Base-by-base conservation (phyloP, 331 rosid species). In the Phaseolus coccineus region DNA sequence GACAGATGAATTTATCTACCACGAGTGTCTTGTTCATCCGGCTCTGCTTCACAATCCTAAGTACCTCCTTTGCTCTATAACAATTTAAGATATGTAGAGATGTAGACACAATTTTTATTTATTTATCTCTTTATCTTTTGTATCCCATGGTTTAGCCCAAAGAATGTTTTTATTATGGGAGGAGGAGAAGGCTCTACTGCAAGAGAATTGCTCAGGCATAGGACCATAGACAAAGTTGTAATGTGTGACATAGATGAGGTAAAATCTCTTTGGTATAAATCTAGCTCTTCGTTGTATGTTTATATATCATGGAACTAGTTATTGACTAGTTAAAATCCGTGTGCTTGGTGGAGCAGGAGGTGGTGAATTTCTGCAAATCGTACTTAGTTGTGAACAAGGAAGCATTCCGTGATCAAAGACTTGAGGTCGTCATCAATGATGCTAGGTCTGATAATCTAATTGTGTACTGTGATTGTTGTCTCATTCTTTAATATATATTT, bases 151-250 rank as follows among this genome's bases (percentile, higher is more conserved):
- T 65, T 51, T 73, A 94, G 98, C 75, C 97, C 98, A 70, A 90
- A 81, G 79, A 85, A 78, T 74, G 91, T 87, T 64, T 94, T 94
- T 52, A 92, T 94, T 74, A 94, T 94, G 98, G 98, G 98, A 86
- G 98, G 98, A 87, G 98, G 98, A 81, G 98, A 94, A 91, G 98
- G 98, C 11, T 94, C 98, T 39, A 94, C 98, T 84, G 98, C 98
- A 35, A 92, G 98, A 78, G 98, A 94, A 85, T 58, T 94, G 35
- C 94, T 94, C 9, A 91, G 95, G 82, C 97, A 94, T 69, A 91
- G 78, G 83, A 91, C 93, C 80, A 84, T 88, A 50, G 92, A 91
- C 80, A 89, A 94, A 87, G 96, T 94, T 78, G 84, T 91, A 70
- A 94, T 94, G 98, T 94, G 98, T 79, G 98, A 94, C 87, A 94